Base-by-base conservation (phyloP, 2,329 filamentous ascomycete species). In the Sporothrix dimorphospora region DNA sequence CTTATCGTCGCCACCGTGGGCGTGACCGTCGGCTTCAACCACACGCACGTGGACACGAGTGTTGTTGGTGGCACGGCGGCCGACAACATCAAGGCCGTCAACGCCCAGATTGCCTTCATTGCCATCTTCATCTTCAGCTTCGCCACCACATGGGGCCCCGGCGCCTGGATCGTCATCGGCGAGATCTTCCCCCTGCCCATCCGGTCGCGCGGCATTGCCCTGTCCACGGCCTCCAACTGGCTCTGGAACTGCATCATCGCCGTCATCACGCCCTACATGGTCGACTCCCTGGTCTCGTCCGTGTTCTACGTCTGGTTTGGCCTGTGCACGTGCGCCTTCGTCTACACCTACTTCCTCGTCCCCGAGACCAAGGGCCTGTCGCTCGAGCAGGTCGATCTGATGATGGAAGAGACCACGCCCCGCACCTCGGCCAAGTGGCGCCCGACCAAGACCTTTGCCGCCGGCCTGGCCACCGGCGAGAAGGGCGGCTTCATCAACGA, bases 91-190 rank as follows among this genome's bases (percentile, higher is more conserved):
- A 76, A 83, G 2, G 90, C 89, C 51, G 86, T 88, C 77, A 85
- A 87, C 76, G 89, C 91, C 67, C 90, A 94, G 86, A 94, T 97
- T 75, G 89, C 92, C 74, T 96, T 97, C 84, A 96, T 96, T 79
- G 91, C 90, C 84, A 90, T 97, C 85, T 96, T 94, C 87, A 94
- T 97, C 86, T 94, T 93, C 87, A 95, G 91, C 87, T 97, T 97
- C 81, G 94, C 94, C 73, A 90, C 88, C 73, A 97, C 94, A 75
- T 97, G 93, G 94, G 94, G 94, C 70, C 93, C 93, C 11, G 91
- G 89, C 68, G 88, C 92, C 70, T 94, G 91, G 92, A 89, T 91
- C 70, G 88, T 97, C 77, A 94, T 96, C 78, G 94, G 94, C 79
- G 94, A 97, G 85, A 92, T 96, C 82, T 97, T 92, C 89, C 93